Evolutionary conservation across 306 rosid genomes (phyloP).

Genomic region (Inga oerstediana): DNA sequence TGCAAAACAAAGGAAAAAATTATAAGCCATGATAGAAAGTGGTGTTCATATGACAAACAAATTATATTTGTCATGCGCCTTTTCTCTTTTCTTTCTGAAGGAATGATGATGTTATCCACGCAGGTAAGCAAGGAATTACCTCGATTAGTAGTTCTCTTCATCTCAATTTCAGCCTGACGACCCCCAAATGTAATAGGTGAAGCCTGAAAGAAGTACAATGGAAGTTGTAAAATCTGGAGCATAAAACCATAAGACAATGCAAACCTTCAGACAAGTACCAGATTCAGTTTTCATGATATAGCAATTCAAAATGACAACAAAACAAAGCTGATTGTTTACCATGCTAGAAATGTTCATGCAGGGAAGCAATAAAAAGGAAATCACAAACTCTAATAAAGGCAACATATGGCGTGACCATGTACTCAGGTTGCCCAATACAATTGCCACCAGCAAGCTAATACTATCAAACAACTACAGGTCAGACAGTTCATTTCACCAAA

Average conservation of each 20-base stretch:
- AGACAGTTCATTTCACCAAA: not conserved
- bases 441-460: not conserved
- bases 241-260: not conserved
- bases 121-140: conserved; percentile 45
- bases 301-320: conserved; percentile 13
- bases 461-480: not conserved
- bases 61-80: not conserved
- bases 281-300: not conserved
- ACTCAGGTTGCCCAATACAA: not conserved
- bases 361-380: not conserved
- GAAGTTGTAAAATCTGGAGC: conserved; percentile 1
- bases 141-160: conserved; percentile 66
- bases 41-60: not conserved
- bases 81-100: conserved; percentile 2
- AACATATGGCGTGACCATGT: not conserved
- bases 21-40: conserved; percentile 27
- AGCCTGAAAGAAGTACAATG: conserved; percentile 50
- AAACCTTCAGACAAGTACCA: not conserved
- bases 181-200: conserved; percentile 61
- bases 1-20: conserved; percentile 32
- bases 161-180: conserved; percentile 60
- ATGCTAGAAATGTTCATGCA: conserved; percentile 1
- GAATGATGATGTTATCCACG: conserved; percentile 15
- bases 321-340: not conserved
- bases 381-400: not conserved